Evolutionary conservation across 352 stramenopile genomes (phyloP), one percentile per base, ranked within the genome.

Genomic region (Achlya hypogyna): DNA sequence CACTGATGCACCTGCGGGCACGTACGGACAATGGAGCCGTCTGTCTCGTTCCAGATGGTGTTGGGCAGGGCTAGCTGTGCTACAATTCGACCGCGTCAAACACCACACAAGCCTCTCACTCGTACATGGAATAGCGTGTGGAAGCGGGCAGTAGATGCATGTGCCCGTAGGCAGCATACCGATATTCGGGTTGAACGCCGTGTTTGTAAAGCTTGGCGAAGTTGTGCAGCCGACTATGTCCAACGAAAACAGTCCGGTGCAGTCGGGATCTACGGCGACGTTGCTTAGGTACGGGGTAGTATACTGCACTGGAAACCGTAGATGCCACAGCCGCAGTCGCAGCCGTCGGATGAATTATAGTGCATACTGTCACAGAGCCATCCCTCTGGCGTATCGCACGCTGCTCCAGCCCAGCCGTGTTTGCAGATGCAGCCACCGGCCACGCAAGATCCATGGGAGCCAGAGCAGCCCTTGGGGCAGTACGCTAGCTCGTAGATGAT

Each of bases 281-380:
- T n/a, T n/a, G n/a, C n/a, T n/a, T n/a, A n/a, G n/a, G n/a, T n/a
- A n/a, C n/a, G n/a, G n/a, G n/a, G n/a, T n/a, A n/a, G n/a, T n/a
- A n/a, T n/a, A n/a, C n/a, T n/a, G n/a, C n/a, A n/a, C n/a, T n/a
- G n/a, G n/a, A n/a, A n/a, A 67, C 60, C 60, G n/a, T 42, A 67
- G 45, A 67, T 28, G 20, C 60, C 60, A n/a, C 60, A 67, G 40
- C 60, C 60, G 31, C 60, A 67, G 23, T 67, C 60, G 40, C 60
- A 67, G 0, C 60, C 60, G 25, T 67, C 60, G 22, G n/a, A n/a
- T 4, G 60, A 6, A 58, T 67, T 58, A 27, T 67, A 67, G 34
- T 58, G 60, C 1, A 14, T 25, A 4, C n/a, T 27, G 8, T 28
- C 38, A 20, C 60, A 67, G n/a, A 67, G 40, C 60, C 60, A 67